Conservation (phyloP, 1,284 basidiomycete species). For the Sporisorium scitamineum region DNA sequence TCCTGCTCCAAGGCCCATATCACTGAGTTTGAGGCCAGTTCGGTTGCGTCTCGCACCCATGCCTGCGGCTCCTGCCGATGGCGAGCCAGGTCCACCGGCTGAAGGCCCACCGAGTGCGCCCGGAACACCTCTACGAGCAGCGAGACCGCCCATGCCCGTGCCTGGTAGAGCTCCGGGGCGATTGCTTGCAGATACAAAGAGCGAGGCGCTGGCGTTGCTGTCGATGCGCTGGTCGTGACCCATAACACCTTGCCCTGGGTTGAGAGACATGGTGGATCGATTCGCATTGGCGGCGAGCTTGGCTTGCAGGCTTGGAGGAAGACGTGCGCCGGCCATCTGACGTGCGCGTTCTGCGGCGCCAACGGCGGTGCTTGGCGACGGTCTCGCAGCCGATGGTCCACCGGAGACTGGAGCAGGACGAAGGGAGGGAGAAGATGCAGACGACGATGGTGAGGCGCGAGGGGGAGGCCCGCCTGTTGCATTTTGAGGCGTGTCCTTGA, state of each 20-base stretch:
- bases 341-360: conserved; percentile 57
- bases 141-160: conserved; percentile 47
- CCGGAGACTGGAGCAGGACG: conserved; percentile 21
- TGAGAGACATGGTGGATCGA: conserved; percentile 31
- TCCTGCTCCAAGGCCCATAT: conserved; percentile 46
- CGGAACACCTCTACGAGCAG: conserved; percentile 63
- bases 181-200: conserved; percentile 43
- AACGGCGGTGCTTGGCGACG: conserved; percentile 31
- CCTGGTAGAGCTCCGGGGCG: conserved; percentile 32
- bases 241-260: conserved; percentile 33
- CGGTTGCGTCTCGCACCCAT: conserved; percentile 41
- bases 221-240: conserved; percentile 58
- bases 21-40: conserved; percentile 59
- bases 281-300: conserved; percentile 81
- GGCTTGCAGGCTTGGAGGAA: conserved; percentile 86
- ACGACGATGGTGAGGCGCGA: conserved; percentile 16
- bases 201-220: conserved; percentile 51
- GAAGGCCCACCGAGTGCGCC: conserved; percentile 74
- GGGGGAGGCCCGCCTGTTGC: conserved; percentile 42
- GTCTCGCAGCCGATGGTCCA: conserved; percentile 17
- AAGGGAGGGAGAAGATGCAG: conserved; percentile 13
- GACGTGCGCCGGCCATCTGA: conserved; percentile 59
- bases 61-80: conserved; percentile 29
- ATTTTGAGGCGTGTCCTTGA: conserved; percentile 34
- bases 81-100: conserved; percentile 30